Evolutionary conservation across 305 asterid genomes (phyloP).

Genomic region (Fraxinus paxiana): DNA sequence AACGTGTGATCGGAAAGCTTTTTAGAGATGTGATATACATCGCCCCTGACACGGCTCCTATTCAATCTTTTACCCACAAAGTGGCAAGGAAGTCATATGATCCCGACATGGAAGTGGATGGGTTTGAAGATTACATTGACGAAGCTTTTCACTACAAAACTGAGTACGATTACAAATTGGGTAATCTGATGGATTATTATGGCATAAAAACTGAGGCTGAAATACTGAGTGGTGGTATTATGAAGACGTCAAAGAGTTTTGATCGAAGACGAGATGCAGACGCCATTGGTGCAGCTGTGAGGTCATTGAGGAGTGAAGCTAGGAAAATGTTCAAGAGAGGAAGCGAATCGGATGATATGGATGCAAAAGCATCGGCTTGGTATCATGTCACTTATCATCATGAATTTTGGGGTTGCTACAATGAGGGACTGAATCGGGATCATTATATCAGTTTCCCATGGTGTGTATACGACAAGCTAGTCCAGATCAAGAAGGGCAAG

Average conservation of each 20-base stretch:
- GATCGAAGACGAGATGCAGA: constrained; percentile 68
- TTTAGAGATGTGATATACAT: constrained; percentile 56
- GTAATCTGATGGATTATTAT: constrained; percentile 78
- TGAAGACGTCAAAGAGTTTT: constrained; percentile 66
- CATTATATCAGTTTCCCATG: constrained; percentile 84
- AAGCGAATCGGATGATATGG: constrained; percentile 34
- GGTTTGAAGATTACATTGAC: constrained; percentile 49
- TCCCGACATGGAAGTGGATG: constrained; percentile 55
- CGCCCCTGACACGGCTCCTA: constrained; percentile 35
- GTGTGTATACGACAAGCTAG: constrained; percentile 76
- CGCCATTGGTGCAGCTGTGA: constrained; percentile 60
- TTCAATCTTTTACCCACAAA: constrained; percentile 44
- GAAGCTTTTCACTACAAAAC: constrained; percentile 60
- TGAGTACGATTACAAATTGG: constrained; percentile 69
- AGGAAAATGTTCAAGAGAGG: constrained; percentile 61
- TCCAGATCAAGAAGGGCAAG: constrained; percentile 53
- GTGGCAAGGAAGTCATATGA: constrained; percentile 61
- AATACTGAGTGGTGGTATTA: constrained; percentile 62
- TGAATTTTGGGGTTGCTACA: constrained; percentile 60
- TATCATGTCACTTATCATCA: constrained; percentile 73
- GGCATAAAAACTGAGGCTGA: constrained; percentile 83
- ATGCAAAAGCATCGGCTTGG: constrained; percentile 92
- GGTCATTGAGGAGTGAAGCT: constrained; percentile 68
- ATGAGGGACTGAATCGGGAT: constrained; percentile 56
- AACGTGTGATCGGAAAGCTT: constrained; percentile 73